Evolutionary conservation across 176 grass and related monocot species (phyloP), one percentile per base, ranked within the genome.

Genomic region (Eleusine indica): DNA sequence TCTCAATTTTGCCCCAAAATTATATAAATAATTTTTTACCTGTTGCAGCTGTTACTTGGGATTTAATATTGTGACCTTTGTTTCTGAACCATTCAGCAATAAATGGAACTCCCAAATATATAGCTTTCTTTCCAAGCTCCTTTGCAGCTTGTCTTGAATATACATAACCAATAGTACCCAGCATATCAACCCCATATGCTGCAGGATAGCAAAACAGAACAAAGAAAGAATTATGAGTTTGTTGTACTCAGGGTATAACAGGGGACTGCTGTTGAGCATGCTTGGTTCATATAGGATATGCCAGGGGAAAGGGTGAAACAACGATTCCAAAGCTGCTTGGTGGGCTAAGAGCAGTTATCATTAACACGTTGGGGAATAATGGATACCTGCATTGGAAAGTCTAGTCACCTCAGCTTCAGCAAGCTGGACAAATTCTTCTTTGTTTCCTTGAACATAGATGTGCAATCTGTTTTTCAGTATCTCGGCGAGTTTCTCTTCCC

Each of bases 1-100:
- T 80, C 43, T 11, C 9, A 30, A 61, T 35, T 75, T 71, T 78
- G 66, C 6, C 16, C 56, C 19, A 48, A 71, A 63, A 25, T 7
- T 19, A 69, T 67, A 22, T 58, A 77, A 71, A 53, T 25, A 54
- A 22, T 4, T 1, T 58, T 60, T 71, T 53, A 98, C 96, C 89
- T 88, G 91, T 98, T 66, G 91, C 96, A 71, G 96, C 93, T 77
- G 96, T 99, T 75, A 94, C 83, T 90, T 96, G 93, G 30, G 91
- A 99, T 73, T 92, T 99, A 79, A 96, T 96, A 78, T 88, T 92
- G 52, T 99, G 93, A 6, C 96, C 96, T 82, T 98, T 98, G 80
- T 95, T 95, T 76, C 96, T 98, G 80, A 95, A 95, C 93, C 96
- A 95, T 93, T 95, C 93, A 69, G 93, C 96, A 79, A 95, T 81